Percentiles rank a stretch among this genome's conserved stretches.
Conservation (phyloP, 202 grass and related monocot genomes). For the Tripidium arundinaceum region DNA sequence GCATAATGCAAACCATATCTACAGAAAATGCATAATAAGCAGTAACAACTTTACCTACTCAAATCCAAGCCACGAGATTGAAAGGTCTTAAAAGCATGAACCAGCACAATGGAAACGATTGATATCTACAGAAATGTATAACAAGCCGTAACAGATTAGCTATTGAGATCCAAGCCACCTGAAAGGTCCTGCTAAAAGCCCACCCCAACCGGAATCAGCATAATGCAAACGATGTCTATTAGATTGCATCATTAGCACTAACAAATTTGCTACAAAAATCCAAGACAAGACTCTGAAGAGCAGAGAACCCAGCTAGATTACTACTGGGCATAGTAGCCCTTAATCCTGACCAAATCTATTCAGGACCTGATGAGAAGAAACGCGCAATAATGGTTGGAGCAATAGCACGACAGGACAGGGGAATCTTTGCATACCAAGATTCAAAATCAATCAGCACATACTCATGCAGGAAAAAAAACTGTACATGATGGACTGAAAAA, state of each 20-base stretch:
- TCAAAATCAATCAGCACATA: not conserved
- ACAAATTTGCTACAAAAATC: not conserved
- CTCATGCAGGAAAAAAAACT: not conserved
- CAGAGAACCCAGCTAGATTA: not conserved
- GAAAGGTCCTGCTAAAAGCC: not conserved
- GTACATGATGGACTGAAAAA: not conserved
- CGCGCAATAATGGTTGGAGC: not conserved
- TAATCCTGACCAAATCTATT: not conserved
- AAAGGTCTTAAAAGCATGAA: not conserved
- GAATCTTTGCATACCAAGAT: not conserved
- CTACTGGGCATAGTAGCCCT: not conserved
- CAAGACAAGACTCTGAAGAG: not conserved
- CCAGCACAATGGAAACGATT: not conserved
- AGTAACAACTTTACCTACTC: not conserved
- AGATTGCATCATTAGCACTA: not conserved
- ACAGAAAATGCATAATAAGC: not conserved
- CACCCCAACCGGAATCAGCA: not conserved
- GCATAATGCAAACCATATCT: not conserved
- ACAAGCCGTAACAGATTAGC: not conserved
- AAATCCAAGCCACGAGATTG: not conserved
- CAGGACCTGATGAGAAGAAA: not conserved
- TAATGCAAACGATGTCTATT: not conserved
- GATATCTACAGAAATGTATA: not conserved
- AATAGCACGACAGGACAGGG: not conserved
- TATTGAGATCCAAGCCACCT: not conserved